Evolutionary conservation across 345 rosid species (phyloP), one percentile per base, ranked within the genome.

Genomic region (Lepidium sativum): DNA sequence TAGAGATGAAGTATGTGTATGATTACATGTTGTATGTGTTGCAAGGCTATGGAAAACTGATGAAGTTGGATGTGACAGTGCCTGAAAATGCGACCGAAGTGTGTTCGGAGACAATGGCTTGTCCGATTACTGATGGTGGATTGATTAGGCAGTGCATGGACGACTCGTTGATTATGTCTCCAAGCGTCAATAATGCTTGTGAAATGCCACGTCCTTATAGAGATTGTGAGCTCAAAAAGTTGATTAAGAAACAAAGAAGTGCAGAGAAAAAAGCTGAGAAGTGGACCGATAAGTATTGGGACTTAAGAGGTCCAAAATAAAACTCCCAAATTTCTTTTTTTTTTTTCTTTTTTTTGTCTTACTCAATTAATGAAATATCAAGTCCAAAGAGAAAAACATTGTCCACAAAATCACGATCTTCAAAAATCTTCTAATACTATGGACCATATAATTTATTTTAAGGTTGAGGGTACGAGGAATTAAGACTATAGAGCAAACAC

Each of bases 21-120:
- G 87, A 80, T 49, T 86, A 86, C 71, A 86, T 82, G 84, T 66
- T 86, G 8, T 82, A 86, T 72, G 67, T 76, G 35, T 49, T 82
- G 31, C 71, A 32, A 21, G 77, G 76, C 56, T 86, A 82, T 14
- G 80, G 84, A 1, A 72, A 76, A 47, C 70, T 83, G 12, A 65
- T 86, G 75, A 83, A 71, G 48, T 82, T 82, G 29, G 57, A 82
- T 29, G 86, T 86, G 3, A 41, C 32, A 0, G 53, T 86, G 39
- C 82, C 85, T 9, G 34, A 52, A 6, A 68, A 78, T 43, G 77
- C 82, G 0, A 51, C 49, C 14, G 73, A 80, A 65, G 35, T 76
- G 9, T 82, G 88, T 54, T 48, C 72, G 1, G 84, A 83, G 64
- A 72, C 65, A 21, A 32, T 73, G 76, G 85, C 80, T 4, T 79